These are phyloP conservation scores for Dictyostelium intermedium DNA, from an alignment of 78 protist genomes.

Conservation along the genomic window DNA sequence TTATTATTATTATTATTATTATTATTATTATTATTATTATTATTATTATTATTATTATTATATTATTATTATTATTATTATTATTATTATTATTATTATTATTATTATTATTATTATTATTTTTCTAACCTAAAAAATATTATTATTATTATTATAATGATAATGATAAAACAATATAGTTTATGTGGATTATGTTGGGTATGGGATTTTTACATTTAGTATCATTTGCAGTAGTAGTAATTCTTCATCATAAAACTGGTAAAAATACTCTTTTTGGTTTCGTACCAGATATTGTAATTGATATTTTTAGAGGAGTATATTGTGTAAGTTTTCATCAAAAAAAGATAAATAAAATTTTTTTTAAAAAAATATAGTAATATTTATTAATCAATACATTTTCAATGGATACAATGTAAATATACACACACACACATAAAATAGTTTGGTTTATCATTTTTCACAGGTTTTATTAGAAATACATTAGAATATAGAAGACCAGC, in stretches of 20 bases:
- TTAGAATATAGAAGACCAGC: constrained; percentile 54
- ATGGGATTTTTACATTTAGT: constrained; percentile 25
- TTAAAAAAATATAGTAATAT: background rate
- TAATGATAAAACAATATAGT: background rate
- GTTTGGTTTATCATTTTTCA: constrained; percentile 60
- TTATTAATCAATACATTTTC: background rate
- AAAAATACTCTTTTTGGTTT: constrained; percentile 46
- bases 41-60: no score
- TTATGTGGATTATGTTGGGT: constrained; percentile 51
- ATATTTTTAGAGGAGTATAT: constrained; percentile 26
- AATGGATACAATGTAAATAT: background rate
- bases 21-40: background rate
- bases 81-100: no score
- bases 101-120: no score
- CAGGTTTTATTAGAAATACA: constrained; percentile 41
- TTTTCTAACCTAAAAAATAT: background rate
- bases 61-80: no score
- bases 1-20: background rate
- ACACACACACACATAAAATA: background rate
- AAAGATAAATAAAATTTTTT: background rate
- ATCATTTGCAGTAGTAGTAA: constrained; percentile 29
- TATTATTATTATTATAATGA: background rate
- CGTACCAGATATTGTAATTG: constrained; percentile 34
- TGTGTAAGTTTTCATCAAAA: constrained; percentile 13
- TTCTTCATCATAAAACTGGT: constrained; percentile 21